Percentiles rank a stretch among this genome's conserved stretches.
These are phyloP conservation scores for Coemansia sp. DNA, from an alignment of 192 early-diverging fungal species.

Conservation along the genomic window DNA sequence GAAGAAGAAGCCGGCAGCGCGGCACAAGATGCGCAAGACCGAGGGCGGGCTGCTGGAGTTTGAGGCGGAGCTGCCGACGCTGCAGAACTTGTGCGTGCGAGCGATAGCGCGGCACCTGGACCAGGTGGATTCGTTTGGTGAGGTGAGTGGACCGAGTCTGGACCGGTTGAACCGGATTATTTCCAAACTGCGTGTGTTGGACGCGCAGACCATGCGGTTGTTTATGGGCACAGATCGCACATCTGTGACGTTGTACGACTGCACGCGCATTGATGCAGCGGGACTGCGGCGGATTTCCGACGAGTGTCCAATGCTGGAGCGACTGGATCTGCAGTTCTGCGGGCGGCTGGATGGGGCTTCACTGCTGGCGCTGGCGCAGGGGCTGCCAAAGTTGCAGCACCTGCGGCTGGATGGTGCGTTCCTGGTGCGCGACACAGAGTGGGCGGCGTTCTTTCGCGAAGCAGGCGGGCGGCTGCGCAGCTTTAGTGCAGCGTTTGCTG, in stretches of 20 bases:
- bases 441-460: slow-evolving; percentile 59
- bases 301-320: slow-evolving; percentile 62
- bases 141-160: slow-evolving; percentile 68
- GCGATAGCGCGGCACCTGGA: slow-evolving; percentile 76
- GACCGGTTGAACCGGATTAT: slow-evolving; percentile 76
- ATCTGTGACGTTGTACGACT: slow-evolving; percentile 73
- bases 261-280: slow-evolving; percentile 61
- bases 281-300: slow-evolving; percentile 62
- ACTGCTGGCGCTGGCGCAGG: slow-evolving; percentile 43
- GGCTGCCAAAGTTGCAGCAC: slow-evolving; percentile 52
- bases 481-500: slow-evolving; percentile 61
- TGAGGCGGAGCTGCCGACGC: slow-evolving; percentile 56
- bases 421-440: slow-evolving; percentile 61
- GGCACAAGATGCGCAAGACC: slow-evolving; percentile 33
- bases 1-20: neutral
- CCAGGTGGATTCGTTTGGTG: slow-evolving; percentile 82
- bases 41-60: slow-evolving; percentile 55
- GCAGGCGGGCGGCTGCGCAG: slow-evolving; percentile 56
- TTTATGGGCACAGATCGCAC: slow-evolving; percentile 66
- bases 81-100: slow-evolving; percentile 68
- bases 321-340: slow-evolving; percentile 69
- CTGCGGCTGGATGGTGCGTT: slow-evolving; percentile 72
- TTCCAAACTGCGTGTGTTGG: slow-evolving; percentile 69
- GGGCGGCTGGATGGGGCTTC: slow-evolving; percentile 63
- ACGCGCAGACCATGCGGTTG: slow-evolving; percentile 61